Base-by-base conservation (phyloP, 208 protist genomes). In the Wallacemonas rigidus region DNA sequence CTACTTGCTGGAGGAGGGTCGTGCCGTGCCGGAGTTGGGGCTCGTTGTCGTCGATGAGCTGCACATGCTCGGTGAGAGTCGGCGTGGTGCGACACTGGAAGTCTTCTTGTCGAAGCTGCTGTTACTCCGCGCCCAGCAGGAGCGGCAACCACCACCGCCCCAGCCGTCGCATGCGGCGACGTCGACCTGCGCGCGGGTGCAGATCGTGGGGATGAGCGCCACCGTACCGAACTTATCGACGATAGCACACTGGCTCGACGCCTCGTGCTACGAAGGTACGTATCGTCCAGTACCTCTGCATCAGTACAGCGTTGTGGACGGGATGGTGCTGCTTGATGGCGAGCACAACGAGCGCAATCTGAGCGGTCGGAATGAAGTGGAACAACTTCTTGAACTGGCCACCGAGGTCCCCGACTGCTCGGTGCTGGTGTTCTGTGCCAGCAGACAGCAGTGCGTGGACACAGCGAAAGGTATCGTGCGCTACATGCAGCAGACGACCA, bases 131-230 rank as follows among this genome's bases (percentile, higher is more conserved):
- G 8, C 0, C 0, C 56, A 38, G 5, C 56, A 62, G 26, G 36
- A 62, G 36, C 12, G 8, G 5, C 36, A n/a, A 6, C 14, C 12
- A n/a, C 8, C 14, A 0, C 14, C 55, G 14, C 6, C 44, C 0
- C 51, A 14, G 9, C 3, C 69, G 12, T 38, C 7, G 36, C 9
- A 6, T 62, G 56, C 56, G 35, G 17, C 67, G 5, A 39, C 64
- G 36, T 11, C 64, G 38, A 26, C n/a, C 69, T 41, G 74, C 1
- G 80, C 75, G 8, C 53, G 62, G 3, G 67, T 89, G 58, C 95
- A 98, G 79, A 89, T 98, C 15, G 80, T 98, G 40, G 95, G 88
- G 15, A 98, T 98, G 95, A 96, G 88, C 50, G 97, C 97, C 15
- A 98, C 97, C 1, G 74, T 98, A 6, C 79, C 91, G n/a, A 98